Base-by-base conservation (phyloP, 345 rosid genomes). In the Lagerstroemia speciosa region DNA sequence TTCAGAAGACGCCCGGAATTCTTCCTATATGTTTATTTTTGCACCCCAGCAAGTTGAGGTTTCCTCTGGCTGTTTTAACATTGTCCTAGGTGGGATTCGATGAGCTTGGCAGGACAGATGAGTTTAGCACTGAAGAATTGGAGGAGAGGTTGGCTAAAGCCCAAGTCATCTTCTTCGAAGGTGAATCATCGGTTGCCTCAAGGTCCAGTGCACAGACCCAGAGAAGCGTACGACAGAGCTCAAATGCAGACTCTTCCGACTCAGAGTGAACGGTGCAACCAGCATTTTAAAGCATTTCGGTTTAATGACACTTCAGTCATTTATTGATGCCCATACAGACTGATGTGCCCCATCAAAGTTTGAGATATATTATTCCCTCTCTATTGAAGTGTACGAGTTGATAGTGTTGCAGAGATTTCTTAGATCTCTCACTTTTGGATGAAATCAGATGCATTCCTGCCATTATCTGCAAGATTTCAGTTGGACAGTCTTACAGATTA, bases 31-130 rank as follows among this genome's bases (percentile, higher is more conserved):
- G 60, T 38, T 14, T 1, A 24, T 53, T 11, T 12, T 6, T 60
- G 16, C 30, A 60, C 3, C 12, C 2, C 12, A 19, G 14, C 32
- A 26, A 57, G 1, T 7, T 53, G 3, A 22, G 12, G 8, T 34
- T 12, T 37, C 3, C 8, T 37, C 60, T 26, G 12, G 24, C 36
- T 20, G 19, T 30, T 16, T 26, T 67, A 7, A 27, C 15, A 27
- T n/a, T 65, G n/a, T 29, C 45, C 48, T 22, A 93, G 98, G 99
- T 94, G 71, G 99, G 99, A 57, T 94, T 94, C 73, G 91, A 94
- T 79, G 84, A 89, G 76, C 92, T 94, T 4, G 97, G 98, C 43
- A 93, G 97, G 72, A 94, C 84, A n/a, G 99, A 94, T 67, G 98
- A 88, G 65, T 94, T 94, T 74, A 85, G 84, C 74, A 90, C 99